These are phyloP conservation scores for Candida corydali DNA, from an alignment of 805 yeast species.

Conservation along the genomic window DNA sequence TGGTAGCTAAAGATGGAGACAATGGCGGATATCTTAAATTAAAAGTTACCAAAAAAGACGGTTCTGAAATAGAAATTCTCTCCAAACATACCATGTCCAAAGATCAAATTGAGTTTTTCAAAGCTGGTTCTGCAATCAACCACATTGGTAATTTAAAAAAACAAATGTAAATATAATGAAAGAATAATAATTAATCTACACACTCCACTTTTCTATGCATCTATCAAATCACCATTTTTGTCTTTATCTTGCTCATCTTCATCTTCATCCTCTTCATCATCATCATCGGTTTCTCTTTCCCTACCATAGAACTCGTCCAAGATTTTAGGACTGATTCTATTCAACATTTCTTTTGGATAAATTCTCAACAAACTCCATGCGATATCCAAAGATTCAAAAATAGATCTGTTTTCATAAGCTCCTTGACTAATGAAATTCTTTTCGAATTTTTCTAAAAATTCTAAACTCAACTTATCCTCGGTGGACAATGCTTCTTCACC, in stretches of 20 bases:
- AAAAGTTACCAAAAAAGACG: constrained; percentile 70
- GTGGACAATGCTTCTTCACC: constrained; percentile 99
- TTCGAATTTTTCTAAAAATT: constrained; percentile 96
- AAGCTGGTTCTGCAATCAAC: constrained; percentile 96
- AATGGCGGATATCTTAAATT: constrained; percentile 79
- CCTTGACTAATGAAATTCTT: constrained; percentile 94
- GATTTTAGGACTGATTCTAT: constrained; percentile 97
- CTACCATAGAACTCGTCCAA: constrained; percentile 93
- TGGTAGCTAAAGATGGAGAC: constrained; percentile 78
- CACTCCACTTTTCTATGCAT: constrained; percentile 2
- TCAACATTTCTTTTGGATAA: constrained; percentile 97
- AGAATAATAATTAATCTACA: neutral
- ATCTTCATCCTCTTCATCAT: constrained; percentile 36
- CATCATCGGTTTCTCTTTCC: constrained; percentile 61
- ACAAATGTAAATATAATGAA: neutral
- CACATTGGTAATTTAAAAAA: constrained; percentile 42
- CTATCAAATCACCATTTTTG: constrained; percentile 8
- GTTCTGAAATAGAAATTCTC: constrained; percentile 63
- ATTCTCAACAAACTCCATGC: constrained; percentile 98
- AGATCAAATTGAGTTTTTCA: constrained; percentile 94
- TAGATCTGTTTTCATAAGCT: constrained; percentile 91
- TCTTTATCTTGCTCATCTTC: constrained; percentile 18
- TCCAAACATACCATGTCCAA: constrained; percentile 95
- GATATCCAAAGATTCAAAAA: constrained; percentile 92
- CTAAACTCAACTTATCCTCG: constrained; percentile 95